Base-by-base conservation (phyloP, 2,329 filamentous ascomycete genomes). In the Sporothrix mexicana region DNA sequence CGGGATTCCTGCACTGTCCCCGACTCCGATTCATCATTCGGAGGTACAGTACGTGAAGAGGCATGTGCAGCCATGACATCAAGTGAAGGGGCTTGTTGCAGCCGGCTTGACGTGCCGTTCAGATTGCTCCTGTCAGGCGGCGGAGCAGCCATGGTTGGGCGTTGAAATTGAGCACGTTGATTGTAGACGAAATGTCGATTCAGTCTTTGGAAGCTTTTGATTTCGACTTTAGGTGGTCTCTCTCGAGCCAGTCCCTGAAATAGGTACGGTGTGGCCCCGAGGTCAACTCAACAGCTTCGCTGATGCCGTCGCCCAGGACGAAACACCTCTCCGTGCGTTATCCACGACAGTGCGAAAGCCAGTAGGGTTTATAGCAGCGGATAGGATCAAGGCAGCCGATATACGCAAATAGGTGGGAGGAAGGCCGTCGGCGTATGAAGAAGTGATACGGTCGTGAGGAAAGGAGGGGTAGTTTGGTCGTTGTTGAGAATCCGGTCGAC, bases 1-100 rank as follows among this genome's bases (percentile, higher is more conserved):
- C 87, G 84, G 57, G 87, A 89, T 78, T 88, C 87, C 75, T 87
- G 83, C 41, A 57, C 51, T n/a, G 62, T 36, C 2, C 59, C 73
- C 4, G 82, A 79, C 53, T 84, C 83, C 41, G 80, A 76, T 68
- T 77, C 77, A 25, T 76, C 76, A 7, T 75, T 74, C 47, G 69
- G 72, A 47, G 76, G 73, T n/a, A 75, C 75, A 73, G 78, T 76
- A 41, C 74, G 71, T 57, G 76, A 74, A 55, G 59, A 67, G 20
- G 74, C 57, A 23, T 77, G 74, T 13, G 74, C 73, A 15, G 77
- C 75, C 69, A 76, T 76, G 73, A 75, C 75, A 67, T 77, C 74
- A 17, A 75, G 75, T 7, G 77, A 77, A 10, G 75, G 77, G 0
- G 76, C 75, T 8, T 75, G 75, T 20, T 66, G 72, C 53, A 73